Evolutionary conservation across 768 basidiomycete species (phyloP), one percentile per base, ranked within the genome.

Genomic region (Tulasnella sp.): DNA sequence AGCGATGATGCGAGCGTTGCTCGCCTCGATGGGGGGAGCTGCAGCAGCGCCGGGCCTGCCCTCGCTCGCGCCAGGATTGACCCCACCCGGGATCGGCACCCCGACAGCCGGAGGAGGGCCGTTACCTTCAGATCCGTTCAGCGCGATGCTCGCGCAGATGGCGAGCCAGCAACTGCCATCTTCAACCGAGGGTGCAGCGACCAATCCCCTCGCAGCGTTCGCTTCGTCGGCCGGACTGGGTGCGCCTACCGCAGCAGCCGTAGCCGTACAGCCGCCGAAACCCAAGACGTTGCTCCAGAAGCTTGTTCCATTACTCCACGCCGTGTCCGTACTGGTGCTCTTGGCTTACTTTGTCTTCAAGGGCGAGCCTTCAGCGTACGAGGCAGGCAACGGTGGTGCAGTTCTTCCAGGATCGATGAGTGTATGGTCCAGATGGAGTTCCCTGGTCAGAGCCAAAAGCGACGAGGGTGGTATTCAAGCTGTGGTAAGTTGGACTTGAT

Each of bases 321-420:
- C 93, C 35, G 61, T 90, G 15, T 86, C 88, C 10, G 87, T 90
- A 83, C 92, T 93, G 90, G 82, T 83, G 32, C 83, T 95, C 77
- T 83, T 94, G 69, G 87, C 87, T 5, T 91, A 89, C 82, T 94
- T 93, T 82, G 88, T 92, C 7, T 78, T 93, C 16, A 90, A 87
- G 84, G 86, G 84, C 79, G 93, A 93, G 81, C 92, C 92, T 5
- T 84, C 70, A 48, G 44, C 61, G 35, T 74, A 88, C 81, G 83
- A 83, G 4, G 84, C 85, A 79, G 77, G 77, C 11, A 29, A 6
- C 16, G 61, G 51, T 51, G 51, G 9, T 10, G 46, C 46, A 40
- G 40, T 0, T 48, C 46, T 61, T 70, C 39, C 61, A 23, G 32
- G 1, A 40, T 55, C 75, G 35, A 46, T 35, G 46, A 40, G 75